These are phyloP conservation scores for Clarireedia monteithiana DNA, from an alignment of 2,329 filamentous ascomycete genomes.

Conservation along the genomic window DNA sequence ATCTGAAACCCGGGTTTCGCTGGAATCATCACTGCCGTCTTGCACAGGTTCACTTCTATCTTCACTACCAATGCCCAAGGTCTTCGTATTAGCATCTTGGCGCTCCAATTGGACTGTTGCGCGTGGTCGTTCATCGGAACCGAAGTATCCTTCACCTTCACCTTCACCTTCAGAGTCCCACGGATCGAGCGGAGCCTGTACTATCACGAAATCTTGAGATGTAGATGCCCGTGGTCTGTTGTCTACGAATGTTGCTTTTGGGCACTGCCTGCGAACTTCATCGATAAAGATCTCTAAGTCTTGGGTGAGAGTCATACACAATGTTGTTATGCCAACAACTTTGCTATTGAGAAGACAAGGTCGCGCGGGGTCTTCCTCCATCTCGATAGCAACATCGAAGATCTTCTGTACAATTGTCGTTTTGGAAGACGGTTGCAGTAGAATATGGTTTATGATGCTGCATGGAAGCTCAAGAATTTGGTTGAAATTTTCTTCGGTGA, in stretches of 20 bases:
- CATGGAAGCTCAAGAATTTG: conserved; percentile 11
- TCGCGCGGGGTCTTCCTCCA: not conserved
- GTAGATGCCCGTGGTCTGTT: not conserved
- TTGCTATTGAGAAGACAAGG: conserved; percentile 1
- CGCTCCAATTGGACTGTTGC: too few relatives aligned
- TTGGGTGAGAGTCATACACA: not conserved
- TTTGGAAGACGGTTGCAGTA: not conserved
- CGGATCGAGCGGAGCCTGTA: too few relatives aligned
- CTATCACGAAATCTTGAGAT: too few relatives aligned
- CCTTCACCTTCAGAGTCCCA: not conserved
- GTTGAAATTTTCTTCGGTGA: conserved; percentile 4
- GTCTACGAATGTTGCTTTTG: not conserved
- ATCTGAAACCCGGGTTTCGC: too few relatives aligned
- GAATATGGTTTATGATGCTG: not conserved
- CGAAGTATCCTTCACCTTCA: too few relatives aligned
- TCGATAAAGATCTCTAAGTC: not conserved
- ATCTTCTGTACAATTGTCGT: not conserved
- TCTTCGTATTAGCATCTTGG: too few relatives aligned
- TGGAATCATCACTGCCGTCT: too few relatives aligned
- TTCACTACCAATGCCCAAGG: too few relatives aligned
- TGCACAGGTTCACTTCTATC: too few relatives aligned
- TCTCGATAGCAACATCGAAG: not conserved
- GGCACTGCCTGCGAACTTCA: not conserved
- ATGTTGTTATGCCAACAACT: not conserved
- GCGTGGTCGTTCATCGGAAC: too few relatives aligned